phyloP scores from a whole-genome alignment of 1,284 basidiomycete species.

The Papiliotrema fonsecae region DNA sequence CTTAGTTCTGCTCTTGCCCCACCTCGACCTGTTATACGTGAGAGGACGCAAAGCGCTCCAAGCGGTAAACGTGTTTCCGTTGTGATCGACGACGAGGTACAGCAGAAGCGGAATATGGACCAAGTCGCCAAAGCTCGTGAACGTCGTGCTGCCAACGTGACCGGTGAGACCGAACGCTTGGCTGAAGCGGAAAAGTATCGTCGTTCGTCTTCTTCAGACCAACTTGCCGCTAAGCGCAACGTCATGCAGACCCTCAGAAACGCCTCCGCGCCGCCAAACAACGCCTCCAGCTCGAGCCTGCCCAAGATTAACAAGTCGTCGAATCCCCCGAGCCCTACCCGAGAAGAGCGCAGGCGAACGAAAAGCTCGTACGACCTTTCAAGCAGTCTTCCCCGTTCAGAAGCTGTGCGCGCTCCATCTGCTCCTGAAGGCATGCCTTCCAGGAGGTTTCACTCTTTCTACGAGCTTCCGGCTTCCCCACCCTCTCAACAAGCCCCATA shows the following conservation, averaged over 20 bases:
- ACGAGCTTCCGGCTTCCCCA: background rate
- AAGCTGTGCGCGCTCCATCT: background rate
- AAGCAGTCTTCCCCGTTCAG: background rate
- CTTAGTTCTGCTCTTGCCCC: background rate
- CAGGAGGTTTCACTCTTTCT: slow-evolving; percentile 10
- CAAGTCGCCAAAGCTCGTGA: slow-evolving; percentile 30
- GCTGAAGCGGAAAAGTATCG: slow-evolving; percentile 17
- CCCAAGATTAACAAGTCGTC: background rate
- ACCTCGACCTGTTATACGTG: background rate
- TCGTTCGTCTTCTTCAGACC: background rate
- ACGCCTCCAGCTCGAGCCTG: background rate
- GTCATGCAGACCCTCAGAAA: background rate
- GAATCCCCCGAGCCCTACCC: background rate
- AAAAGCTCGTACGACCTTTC: slow-evolving; percentile 1
- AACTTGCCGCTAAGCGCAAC: background rate
- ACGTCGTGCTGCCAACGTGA: slow-evolving; percentile 20
- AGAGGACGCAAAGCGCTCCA: background rate
- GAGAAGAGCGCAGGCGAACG: background rate
- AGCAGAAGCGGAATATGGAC: slow-evolving; percentile 14
- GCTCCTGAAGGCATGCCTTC: background rate
- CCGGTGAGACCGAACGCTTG: slow-evolving; percentile 26
- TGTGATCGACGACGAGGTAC: slow-evolving; percentile 1
- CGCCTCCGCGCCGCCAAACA: too few species aligned
- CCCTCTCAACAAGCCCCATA: too few species aligned
- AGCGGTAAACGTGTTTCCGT: slow-evolving; percentile 3